These are phyloP conservation scores for Coccomyxa sp. DNA, from an alignment of 139 green algal species.

Conservation along the genomic window DNA sequence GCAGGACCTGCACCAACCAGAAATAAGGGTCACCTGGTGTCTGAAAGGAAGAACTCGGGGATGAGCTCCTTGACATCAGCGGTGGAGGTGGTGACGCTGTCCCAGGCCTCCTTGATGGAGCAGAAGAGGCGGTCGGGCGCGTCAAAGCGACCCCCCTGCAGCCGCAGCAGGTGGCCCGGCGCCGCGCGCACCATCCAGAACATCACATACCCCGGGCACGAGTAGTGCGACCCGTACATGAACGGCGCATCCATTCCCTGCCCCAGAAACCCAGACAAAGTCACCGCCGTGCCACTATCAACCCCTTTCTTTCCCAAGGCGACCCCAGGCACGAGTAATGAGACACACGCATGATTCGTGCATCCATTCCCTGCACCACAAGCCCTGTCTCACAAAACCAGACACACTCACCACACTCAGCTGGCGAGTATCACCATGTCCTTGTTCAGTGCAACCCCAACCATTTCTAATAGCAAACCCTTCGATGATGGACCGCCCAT, in stretches of 20 bases:
- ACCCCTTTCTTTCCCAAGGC: background rate
- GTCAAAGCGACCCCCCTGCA: constrained; percentile 77
- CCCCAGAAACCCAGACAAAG: background rate
- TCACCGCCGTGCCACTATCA: constrained; percentile 29
- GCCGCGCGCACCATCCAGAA: constrained; percentile 85
- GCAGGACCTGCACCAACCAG: no score
- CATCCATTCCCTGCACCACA: background rate
- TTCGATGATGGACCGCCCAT: no score
- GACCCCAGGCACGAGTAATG: background rate
- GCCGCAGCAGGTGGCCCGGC: constrained; percentile 81
- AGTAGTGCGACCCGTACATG: constrained; percentile 93
- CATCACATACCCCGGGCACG: constrained; percentile 79
- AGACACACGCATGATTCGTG: background rate
- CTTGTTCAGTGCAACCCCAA: no score
- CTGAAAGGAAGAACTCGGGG: constrained; percentile 84
- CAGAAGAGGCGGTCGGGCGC: constrained; percentile 86
- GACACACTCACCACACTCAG: no score
- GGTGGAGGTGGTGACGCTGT: constrained; percentile 62
- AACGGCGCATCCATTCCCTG: constrained; percentile 58
- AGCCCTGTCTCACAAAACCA: no score
- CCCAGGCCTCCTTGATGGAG: constrained; percentile 76
- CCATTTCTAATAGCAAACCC: no score
- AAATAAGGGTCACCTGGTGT: constrained; percentile 20
- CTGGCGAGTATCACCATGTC: no score
- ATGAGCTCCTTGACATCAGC: constrained; percentile 98